Percentiles rank a stretch among this genome's conserved stretches.
Conservation (phyloP, 225 moss, liverwort and hornwort species). For the Physcomitrium patens region DNA sequence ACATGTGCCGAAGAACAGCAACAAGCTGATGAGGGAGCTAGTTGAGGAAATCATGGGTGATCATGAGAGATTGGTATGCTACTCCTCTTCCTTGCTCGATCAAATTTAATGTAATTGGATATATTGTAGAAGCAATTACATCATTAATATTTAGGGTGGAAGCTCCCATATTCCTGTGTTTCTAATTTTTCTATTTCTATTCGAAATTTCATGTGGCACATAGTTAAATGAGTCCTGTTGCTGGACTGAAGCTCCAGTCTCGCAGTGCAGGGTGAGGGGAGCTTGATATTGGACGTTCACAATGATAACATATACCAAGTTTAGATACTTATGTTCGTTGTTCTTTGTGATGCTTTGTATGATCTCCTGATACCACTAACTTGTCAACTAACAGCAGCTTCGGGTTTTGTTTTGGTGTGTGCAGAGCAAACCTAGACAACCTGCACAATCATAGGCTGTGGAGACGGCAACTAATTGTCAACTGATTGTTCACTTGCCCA, state of each 20-base stretch:
- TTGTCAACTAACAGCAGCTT: not conserved
- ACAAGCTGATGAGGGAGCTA: conserved; percentile 64
- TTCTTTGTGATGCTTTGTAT: not conserved
- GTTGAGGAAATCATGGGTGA: conserved; percentile 94
- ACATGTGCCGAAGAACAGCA: conserved; percentile 86
- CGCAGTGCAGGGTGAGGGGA: no score
- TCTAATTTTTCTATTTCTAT: no score
- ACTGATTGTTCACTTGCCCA: not conserved
- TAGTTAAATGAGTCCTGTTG: no score
- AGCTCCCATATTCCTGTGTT: no score
- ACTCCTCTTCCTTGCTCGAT: not conserved
- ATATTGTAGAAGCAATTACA: no score
- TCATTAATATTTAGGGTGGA: no score
- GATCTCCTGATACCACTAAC: not conserved
- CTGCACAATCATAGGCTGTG: conserved; percentile 19
- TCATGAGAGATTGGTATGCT: conserved; percentile 71
- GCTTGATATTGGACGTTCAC: no score
- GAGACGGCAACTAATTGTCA: not conserved
- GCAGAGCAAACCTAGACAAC: conserved; percentile 41
- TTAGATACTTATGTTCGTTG: no score
- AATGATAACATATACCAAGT: no score
- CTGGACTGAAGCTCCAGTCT: no score
- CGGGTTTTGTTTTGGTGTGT: conserved; percentile 15
- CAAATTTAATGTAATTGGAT: no score
- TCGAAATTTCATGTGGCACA: no score